A percentile compares a stretch with the other conserved stretches of the same genome.
phyloP scores from a whole-genome alignment of 2,329 filamentous ascomycete species.

The Pseudocercospora eumusae region DNA sequence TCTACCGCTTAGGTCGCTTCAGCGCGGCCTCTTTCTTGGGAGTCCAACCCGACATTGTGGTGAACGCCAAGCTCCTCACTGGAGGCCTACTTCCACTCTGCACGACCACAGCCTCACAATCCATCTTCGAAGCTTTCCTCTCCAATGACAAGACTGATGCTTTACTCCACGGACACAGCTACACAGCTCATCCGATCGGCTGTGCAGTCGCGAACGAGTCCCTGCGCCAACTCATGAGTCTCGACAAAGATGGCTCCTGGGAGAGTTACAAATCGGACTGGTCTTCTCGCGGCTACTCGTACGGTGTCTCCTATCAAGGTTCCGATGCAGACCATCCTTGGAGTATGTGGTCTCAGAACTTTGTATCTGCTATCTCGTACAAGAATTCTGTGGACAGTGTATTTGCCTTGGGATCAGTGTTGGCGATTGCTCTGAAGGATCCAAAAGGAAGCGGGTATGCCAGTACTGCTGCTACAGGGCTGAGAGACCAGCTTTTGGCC shows the following conservation, averaged over 20 bases:
- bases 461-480: constrained; percentile 55
- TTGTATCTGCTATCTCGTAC: constrained; percentile 62
- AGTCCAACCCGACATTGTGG: constrained; percentile 70
- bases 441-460: constrained; percentile 55
- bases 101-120: constrained; percentile 71
- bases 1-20: constrained; percentile 77
- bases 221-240: constrained; percentile 59
- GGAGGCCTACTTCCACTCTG: constrained; percentile 77
- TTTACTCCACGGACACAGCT: constrained; percentile 80
- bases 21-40: constrained; percentile 69
- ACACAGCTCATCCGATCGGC: constrained; percentile 80
- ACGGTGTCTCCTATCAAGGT: constrained; percentile 12
- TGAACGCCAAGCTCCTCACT: constrained; percentile 81
- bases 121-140: constrained; percentile 70
- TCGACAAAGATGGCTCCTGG: constrained; percentile 63
- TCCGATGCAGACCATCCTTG: constrained; percentile 48
- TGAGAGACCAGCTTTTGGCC: constrained; percentile 54
- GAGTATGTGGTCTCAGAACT: constrained; percentile 69
- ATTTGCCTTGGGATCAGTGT: constrained; percentile 72
- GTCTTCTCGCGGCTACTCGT: constrained; percentile 30
- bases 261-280: constrained; percentile 56
- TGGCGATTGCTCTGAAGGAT: constrained; percentile 64
- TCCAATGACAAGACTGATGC: constrained; percentile 75
- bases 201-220: constrained; percentile 75
- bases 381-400: constrained; percentile 61